Evolutionary conservation across 75 land plant genomes (phyloP).

Genomic region (Chamaecyparis obtusa): DNA sequence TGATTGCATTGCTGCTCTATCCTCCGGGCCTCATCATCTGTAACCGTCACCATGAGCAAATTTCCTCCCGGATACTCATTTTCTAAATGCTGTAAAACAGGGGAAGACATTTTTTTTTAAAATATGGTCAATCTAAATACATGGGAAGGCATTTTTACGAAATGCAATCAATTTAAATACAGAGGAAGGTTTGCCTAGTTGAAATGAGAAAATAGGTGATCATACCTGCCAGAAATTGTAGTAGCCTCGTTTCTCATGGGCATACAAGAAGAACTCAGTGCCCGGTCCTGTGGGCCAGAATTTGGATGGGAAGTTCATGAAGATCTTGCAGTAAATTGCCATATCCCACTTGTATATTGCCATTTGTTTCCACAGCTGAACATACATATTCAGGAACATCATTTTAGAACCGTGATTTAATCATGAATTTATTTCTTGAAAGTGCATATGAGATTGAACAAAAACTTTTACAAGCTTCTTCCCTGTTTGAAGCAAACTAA

Average conservation of each 20-base stretch:
- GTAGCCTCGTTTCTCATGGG: conserved; percentile 77
- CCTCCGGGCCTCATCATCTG: conserved; percentile 73
- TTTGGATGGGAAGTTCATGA: not conserved
- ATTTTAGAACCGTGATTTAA: conserved; percentile 53
- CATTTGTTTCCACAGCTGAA: conserved; percentile 43
- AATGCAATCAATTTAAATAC: not conserved
- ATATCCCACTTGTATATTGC: too few species aligned
- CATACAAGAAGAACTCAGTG: conserved; percentile 68
- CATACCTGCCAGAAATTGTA: conserved; percentile 82
- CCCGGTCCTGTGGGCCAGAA: conserved; percentile 77
- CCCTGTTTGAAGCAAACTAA: too few species aligned
- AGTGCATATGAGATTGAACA: not conserved
- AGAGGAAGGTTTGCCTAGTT: not conserved
- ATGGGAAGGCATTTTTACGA: too few species aligned
- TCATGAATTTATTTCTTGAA: conserved; percentile 56
- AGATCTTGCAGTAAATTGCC: too few species aligned
- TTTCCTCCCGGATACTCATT: conserved; percentile 70
- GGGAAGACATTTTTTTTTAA: too few species aligned
- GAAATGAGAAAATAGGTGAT: not conserved
- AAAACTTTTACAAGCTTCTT: not conserved
- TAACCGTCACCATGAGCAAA: conserved; percentile 70
- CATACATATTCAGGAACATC: conserved; percentile 72
- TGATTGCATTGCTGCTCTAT: conserved; percentile 65
- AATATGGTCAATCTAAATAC: too few species aligned
- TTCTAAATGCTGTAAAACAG: conserved; percentile 64